Base-by-base conservation (phyloP, 495 filamentous ascomycete genomes). In the Glarea lozoyensis region DNA sequence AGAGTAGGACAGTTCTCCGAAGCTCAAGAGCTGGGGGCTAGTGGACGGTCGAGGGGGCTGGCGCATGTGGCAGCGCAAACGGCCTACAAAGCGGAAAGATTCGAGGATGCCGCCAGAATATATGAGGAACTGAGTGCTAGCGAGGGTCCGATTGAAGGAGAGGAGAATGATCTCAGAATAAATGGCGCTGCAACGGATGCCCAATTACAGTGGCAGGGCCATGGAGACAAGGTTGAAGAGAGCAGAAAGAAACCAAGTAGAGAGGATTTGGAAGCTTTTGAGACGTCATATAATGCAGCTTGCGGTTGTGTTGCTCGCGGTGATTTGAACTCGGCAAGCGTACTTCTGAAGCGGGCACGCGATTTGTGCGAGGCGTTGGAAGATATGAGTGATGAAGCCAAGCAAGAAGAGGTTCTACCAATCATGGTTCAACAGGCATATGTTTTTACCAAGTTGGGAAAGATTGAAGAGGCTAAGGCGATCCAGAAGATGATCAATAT, bases 281-380 rank as follows among this genome's bases (percentile, higher is more conserved):
- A 98, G 62, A 93, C 83, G 3, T 76, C 87, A 0, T 98, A 89
- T 63, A 98, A 98, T 66, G 80, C 82, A 6, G 93, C 89, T 17
- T 97, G 90, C 58, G 75, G 74, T 32, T 82, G 80, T 57, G 84
- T 97, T 56, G 86, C 87, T 9, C 72, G 81, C 46, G 84, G 82
- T 10, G 86, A 88, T 49, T 74, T 89, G 37, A 65, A 59, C 15
- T 79, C 88, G 54, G 87, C 77, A 3, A 78, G 84, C 41, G 60
- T 94, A 13, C 68, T 97, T 33, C 64, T 99, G 24, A 88, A 84
- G 64, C 75, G 87, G 41, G 84, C 93, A 9, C 82, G 78, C 78
- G 84, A 89, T 57, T 67, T 97, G 10, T 96, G 89, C 53, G 81
- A 87, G 50, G 79, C 78, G 2, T 75, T 84, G 12, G 85, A 94